phyloP scores from a whole-genome alignment of 805 yeast genomes.

The Candida bentonensis region DNA sequence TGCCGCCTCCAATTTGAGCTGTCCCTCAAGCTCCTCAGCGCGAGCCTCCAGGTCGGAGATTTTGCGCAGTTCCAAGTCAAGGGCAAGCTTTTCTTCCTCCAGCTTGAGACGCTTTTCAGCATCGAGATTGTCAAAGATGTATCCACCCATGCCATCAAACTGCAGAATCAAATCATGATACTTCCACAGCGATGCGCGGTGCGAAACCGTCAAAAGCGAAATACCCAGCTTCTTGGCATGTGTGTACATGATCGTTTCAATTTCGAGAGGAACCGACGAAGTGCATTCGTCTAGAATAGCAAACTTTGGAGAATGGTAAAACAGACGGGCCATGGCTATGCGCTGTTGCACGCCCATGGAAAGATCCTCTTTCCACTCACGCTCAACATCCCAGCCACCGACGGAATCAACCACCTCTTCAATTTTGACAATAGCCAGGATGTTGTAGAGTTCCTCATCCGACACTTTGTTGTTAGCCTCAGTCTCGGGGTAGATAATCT shows the following conservation, averaged over 20 bases:
- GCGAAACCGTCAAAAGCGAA: slow-evolving; percentile 81
- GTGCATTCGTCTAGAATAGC: slow-evolving; percentile 96
- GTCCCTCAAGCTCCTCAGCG: slow-evolving; percentile 36
- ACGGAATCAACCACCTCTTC: slow-evolving; percentile 21
- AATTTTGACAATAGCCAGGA: slow-evolving; percentile 22
- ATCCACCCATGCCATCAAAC: slow-evolving; percentile 74
- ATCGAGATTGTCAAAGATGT: slow-evolving; percentile 46
- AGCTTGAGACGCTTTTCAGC: slow-evolving; percentile 58
- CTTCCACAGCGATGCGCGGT: slow-evolving; percentile 84
- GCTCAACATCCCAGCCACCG: slow-evolving; percentile 51
- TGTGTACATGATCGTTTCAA: slow-evolving; percentile 79
- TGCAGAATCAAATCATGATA: slow-evolving; percentile 73
- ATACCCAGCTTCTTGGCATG: slow-evolving; percentile 70
- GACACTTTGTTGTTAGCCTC: slow-evolving; percentile 30
- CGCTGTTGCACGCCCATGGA: slow-evolving; percentile 89
- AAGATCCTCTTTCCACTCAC: slow-evolving; percentile 81
- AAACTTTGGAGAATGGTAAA: slow-evolving; percentile 81
- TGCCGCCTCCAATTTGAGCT: neutral
- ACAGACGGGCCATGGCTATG: slow-evolving; percentile 83
- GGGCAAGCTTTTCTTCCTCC: slow-evolving; percentile 61
- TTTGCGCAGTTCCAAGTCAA: slow-evolving; percentile 60
- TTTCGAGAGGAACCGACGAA: slow-evolving; percentile 79
- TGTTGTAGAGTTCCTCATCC: slow-evolving; percentile 22
- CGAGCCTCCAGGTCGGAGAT: slow-evolving; percentile 55
- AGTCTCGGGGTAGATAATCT: slow-evolving; percentile 77